phyloP scores from a whole-genome alignment of 2,329 filamentous ascomycete genomes.

The Colletotrichum tamarilloi region DNA sequence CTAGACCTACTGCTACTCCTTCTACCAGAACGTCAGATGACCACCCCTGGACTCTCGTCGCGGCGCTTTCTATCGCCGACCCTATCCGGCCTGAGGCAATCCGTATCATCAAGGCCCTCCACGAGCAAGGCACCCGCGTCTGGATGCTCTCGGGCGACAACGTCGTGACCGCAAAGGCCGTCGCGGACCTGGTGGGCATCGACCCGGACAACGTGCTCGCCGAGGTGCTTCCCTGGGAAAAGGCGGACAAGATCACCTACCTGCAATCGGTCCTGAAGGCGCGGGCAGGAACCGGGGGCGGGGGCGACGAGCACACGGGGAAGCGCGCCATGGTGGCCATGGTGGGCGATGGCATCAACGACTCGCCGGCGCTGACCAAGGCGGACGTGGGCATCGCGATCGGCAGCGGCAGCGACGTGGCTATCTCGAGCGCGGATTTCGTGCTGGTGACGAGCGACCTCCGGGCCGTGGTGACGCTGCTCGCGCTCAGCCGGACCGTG shows the following conservation, averaged over 20 bases:
- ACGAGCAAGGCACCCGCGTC: slow-evolving; percentile 74
- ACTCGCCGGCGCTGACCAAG: slow-evolving; percentile 82
- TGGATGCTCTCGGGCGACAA: slow-evolving; percentile 98
- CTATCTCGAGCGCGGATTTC: slow-evolving; percentile 83
- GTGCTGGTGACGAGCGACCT: slow-evolving; percentile 82
- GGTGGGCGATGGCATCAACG: slow-evolving; percentile 91
- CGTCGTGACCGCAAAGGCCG: slow-evolving; percentile 81
- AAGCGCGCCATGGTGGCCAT: slow-evolving; percentile 75
- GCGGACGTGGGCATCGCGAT: slow-evolving; percentile 89
- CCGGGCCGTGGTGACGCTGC: slow-evolving; percentile 75
- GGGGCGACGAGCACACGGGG: slow-evolving; percentile 39
- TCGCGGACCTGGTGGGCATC: slow-evolving; percentile 82
- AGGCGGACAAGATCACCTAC: slow-evolving; percentile 76
- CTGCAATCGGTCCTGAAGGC: slow-evolving; percentile 66
- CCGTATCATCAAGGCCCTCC: slow-evolving; percentile 72
- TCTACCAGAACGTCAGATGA: slow-evolving; percentile 9
- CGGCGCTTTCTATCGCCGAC: slow-evolving; percentile 82
- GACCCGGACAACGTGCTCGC: slow-evolving; percentile 80
- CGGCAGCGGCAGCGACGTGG: slow-evolving; percentile 85
- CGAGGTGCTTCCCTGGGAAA: slow-evolving; percentile 86
- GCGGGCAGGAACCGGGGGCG: slow-evolving; percentile 26
- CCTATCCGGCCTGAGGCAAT: slow-evolving; percentile 80
- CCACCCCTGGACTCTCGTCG: slow-evolving; percentile 62
- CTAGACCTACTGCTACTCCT: slow-evolving; percentile 42
- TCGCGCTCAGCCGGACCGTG: slow-evolving; percentile 76